These are phyloP conservation scores for Periconia macrospinosa DNA, from an alignment of 2,329 filamentous ascomycete genomes.

Conservation along the genomic window DNA sequence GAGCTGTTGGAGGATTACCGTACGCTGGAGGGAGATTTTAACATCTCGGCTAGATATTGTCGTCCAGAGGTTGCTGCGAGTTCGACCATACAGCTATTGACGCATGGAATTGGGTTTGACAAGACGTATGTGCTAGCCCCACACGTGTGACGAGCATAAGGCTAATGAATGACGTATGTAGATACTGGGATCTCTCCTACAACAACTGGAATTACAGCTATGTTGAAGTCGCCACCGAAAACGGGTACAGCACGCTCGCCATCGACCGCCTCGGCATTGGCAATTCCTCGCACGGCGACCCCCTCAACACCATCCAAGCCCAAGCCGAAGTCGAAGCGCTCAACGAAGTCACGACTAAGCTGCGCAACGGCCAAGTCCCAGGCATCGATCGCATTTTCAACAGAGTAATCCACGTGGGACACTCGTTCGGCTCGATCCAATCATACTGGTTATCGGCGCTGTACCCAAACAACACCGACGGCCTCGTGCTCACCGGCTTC, in stretches of 20 bases:
- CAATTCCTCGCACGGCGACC: constrained; percentile 60
- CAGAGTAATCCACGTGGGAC: constrained; percentile 62
- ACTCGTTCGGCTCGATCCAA: constrained; percentile 65
- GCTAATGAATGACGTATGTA: constrained; percentile 28
- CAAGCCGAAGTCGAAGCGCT: constrained; percentile 62
- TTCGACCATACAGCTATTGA: constrained; percentile 51
- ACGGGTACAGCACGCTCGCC: constrained; percentile 62
- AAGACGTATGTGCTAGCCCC: constrained; percentile 43
- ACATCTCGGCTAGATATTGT: constrained; percentile 65
- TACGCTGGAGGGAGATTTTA: constrained; percentile 57
- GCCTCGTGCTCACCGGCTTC: constrained; percentile 64
- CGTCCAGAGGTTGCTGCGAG: constrained; percentile 48
- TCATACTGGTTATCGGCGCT: constrained; percentile 58
- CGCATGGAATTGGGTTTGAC: constrained; percentile 59
- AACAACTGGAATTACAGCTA: constrained; percentile 66
- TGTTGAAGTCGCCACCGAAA: constrained; percentile 56
- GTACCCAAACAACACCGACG: constrained; percentile 59
- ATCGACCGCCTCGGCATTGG: constrained; percentile 67
- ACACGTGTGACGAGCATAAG: not conserved
- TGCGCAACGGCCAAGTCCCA: constrained; percentile 52
- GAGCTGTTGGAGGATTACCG: constrained; percentile 52
- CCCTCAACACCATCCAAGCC: constrained; percentile 62
- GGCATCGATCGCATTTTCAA: constrained; percentile 43
- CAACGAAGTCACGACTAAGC: constrained; percentile 53
- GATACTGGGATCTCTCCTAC: constrained; percentile 64